Evolutionary conservation across 768 basidiomycete species (phyloP).

Genomic region (Vararia minispora): DNA sequence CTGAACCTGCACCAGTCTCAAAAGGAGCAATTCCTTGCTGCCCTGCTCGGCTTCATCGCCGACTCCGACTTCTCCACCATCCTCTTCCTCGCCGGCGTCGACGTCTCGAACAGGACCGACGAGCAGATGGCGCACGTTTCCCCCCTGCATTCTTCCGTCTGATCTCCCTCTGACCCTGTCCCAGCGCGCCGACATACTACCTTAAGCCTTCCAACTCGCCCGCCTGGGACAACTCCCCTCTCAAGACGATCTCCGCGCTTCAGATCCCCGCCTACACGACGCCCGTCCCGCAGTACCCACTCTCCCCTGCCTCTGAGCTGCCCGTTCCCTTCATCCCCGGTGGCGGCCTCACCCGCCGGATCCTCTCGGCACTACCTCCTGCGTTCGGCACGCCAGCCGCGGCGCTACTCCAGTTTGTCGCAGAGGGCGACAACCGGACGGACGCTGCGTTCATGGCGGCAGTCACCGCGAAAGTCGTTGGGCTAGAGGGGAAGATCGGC

Average conservation of each 20-base stretch:
- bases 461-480: conserved; percentile 38
- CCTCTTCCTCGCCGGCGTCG: conserved; percentile 66
- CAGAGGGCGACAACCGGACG: conserved; percentile 72
- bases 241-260: conserved; percentile 32
- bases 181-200: conserved; percentile 58
- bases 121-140: conserved; percentile 59
- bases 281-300: conserved; percentile 28
- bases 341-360: conserved; percentile 59
- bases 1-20: conserved; percentile 30
- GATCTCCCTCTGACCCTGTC: neutral
- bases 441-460: conserved; percentile 58
- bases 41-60: conserved; percentile 47
- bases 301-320: conserved; percentile 17
- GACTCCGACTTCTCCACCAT: conserved; percentile 36
- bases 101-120: conserved; percentile 63
- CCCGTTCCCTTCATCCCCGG: conserved; percentile 67
- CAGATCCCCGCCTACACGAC: conserved; percentile 47
- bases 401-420: conserved; percentile 59
- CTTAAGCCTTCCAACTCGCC: conserved; percentile 34
- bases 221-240: conserved; percentile 30
- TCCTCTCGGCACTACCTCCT: conserved; percentile 37
- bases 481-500: conserved; percentile 21
- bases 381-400: conserved; percentile 43
- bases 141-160: neutral
- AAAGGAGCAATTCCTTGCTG: conserved; percentile 56